These are phyloP conservation scores for Neostapfia colusana DNA, from an alignment of 176 grass and related monocot species.

Conservation along the genomic window DNA sequence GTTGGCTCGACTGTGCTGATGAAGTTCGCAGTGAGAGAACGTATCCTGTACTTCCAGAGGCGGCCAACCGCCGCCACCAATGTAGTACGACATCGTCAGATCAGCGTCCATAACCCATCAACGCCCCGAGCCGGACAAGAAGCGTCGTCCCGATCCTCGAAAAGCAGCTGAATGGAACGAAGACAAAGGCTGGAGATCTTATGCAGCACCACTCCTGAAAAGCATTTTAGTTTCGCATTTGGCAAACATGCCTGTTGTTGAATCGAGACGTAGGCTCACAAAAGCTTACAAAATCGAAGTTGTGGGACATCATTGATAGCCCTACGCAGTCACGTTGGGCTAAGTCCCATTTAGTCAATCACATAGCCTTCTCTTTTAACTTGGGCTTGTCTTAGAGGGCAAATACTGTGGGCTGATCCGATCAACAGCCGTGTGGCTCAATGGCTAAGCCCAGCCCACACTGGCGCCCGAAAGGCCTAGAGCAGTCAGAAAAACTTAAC, in stretches of 20 bases:
- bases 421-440: background rate
- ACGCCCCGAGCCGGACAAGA: background rate
- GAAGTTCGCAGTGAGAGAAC: background rate
- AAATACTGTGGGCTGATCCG: background rate
- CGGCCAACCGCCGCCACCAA: background rate
- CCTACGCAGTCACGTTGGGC: no score
- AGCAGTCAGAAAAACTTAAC: background rate
- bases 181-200: background rate
- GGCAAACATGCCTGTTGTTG: background rate
- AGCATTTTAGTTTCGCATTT: no score
- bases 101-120: background rate
- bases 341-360: no score
- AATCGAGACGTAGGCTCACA: background rate
- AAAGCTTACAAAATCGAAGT: background rate
- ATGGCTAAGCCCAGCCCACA: background rate
- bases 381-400: background rate
- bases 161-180: background rate
- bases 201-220: no score
- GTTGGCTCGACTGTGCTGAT: background rate
- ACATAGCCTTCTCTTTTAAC: background rate
- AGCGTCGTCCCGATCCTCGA: background rate
- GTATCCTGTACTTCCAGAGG: slow-evolving; percentile 1
- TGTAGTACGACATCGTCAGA: background rate
- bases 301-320: no score
- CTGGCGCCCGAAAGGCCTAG: accelerated